Conservation (phyloP, 1,284 basidiomycete species). For the Bondarzewia mesenterica region DNA sequence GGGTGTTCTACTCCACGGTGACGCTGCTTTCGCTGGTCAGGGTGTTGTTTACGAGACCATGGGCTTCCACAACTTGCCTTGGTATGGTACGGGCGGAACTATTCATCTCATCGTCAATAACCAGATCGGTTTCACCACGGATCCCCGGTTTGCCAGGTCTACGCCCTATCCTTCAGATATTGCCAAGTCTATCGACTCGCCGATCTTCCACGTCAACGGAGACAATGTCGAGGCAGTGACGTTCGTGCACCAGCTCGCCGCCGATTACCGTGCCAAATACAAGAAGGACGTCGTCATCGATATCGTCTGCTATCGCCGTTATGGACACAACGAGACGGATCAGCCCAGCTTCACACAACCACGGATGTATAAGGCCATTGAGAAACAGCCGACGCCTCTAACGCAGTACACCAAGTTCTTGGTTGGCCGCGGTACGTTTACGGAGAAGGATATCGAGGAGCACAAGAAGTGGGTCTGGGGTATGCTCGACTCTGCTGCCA, state of each 20-base stretch:
- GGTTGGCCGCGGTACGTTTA: constrained; percentile 89
- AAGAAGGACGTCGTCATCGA: constrained; percentile 99
- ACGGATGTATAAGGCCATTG: constrained; percentile 97
- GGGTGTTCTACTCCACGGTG: constrained; percentile 94
- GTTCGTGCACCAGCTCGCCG: constrained; percentile 96
- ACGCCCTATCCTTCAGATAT: constrained; percentile 99
- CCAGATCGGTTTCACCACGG: constrained; percentile 99
- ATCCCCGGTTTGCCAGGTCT: constrained; percentile 94
- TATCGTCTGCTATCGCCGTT: constrained; percentile 97
- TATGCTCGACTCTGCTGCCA: constrained; percentile 92
- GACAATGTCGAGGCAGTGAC: constrained; percentile 98
- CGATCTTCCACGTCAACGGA: constrained; percentile 99
- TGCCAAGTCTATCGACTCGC: constrained; percentile 96
- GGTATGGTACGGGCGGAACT: constrained; percentile 96
- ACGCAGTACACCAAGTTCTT: constrained; percentile 90
- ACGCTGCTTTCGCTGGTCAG: constrained; percentile 98
- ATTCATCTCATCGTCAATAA: constrained; percentile 99
- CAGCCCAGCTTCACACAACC: constrained; percentile 99
- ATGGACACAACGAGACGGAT: constrained; percentile 99
- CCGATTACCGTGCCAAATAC: constrained; percentile 97
- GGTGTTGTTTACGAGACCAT: constrained; percentile 99
- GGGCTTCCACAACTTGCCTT: constrained; percentile 94
- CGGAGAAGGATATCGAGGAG: constrained; percentile 94
- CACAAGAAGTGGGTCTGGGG: constrained; percentile 99
- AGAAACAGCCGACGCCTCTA: constrained; percentile 88